phyloP scores from a whole-genome alignment of 2,329 filamentous ascomycete genomes.

The Bipolaris victoriae region DNA sequence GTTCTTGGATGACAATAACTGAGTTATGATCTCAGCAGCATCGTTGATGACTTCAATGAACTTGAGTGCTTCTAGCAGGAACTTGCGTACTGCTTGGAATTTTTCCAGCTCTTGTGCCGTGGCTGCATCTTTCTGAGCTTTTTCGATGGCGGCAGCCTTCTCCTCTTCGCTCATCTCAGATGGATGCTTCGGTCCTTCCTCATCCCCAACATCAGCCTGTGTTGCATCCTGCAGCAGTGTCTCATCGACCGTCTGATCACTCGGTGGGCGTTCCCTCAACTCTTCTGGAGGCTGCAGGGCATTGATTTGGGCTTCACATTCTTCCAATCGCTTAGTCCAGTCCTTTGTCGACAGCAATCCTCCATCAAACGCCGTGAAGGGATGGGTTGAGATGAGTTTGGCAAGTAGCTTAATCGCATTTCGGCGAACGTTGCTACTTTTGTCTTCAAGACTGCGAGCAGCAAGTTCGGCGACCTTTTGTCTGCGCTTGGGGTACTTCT shows the following conservation, averaged over 20 bases:
- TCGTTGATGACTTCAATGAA: constrained; percentile 93
- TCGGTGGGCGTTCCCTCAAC: constrained; percentile 68
- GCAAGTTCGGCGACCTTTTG: constrained; percentile 88
- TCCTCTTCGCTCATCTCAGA: constrained; percentile 81
- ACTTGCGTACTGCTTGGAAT: constrained; percentile 84
- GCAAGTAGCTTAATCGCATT: constrained; percentile 94
- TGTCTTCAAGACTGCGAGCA: constrained; percentile 89
- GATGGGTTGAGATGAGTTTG: constrained; percentile 89
- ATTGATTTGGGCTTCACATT: constrained; percentile 81
- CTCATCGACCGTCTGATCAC: constrained; percentile 74
- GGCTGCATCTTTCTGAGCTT: constrained; percentile 83
- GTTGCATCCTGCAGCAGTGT: constrained; percentile 88
- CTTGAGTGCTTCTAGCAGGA: constrained; percentile 89
- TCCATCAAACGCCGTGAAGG: constrained; percentile 73
- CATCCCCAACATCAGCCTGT: constrained; percentile 64
- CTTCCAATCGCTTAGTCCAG: constrained; percentile 82
- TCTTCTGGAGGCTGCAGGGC: constrained; percentile 80
- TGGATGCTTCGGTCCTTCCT: constrained; percentile 53
- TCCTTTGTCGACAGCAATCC: constrained; percentile 78
- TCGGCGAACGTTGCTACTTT: constrained; percentile 94
- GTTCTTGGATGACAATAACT: constrained; percentile 90
- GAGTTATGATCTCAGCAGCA: constrained; percentile 79
- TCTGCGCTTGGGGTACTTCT: constrained; percentile 88
- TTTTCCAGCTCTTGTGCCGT: constrained; percentile 88
- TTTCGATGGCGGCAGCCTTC: constrained; percentile 73